Conservation (phyloP, 2,329 filamentous ascomycete species). For the Aspergillus chevalieri region DNA sequence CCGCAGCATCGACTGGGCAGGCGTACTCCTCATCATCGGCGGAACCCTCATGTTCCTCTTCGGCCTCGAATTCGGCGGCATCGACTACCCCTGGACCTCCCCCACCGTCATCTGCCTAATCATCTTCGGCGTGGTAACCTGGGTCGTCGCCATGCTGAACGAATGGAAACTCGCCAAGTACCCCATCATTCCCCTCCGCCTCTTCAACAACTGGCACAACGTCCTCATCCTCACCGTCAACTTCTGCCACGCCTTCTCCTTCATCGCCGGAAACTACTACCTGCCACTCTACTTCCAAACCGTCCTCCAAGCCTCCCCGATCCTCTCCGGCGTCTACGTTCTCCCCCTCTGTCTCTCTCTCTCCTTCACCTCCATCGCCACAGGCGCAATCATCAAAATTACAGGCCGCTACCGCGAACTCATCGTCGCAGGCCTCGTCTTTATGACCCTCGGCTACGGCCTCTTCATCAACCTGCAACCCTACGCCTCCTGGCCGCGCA, state of each 20-base stretch:
- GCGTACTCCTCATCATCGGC: constrained; percentile 61
- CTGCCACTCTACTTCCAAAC: constrained; percentile 81
- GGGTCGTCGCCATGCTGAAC: constrained; percentile 62
- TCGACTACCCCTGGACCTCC: constrained; percentile 67
- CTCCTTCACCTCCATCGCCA: constrained; percentile 55
- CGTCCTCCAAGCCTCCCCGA: constrained; percentile 60
- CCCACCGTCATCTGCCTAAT: constrained; percentile 70
- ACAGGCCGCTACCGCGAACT: constrained; percentile 60
- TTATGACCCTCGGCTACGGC: constrained; percentile 61
- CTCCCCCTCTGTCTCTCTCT: constrained; percentile 64
- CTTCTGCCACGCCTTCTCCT: constrained; percentile 69
- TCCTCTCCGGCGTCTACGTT: constrained; percentile 68
- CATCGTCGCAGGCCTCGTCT: constrained; percentile 53
- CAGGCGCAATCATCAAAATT: constrained; percentile 66
- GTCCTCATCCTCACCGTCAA: constrained; percentile 59
- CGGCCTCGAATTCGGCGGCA: constrained; percentile 77
- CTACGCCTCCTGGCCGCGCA: constrained; percentile 47
- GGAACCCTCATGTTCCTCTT: constrained; percentile 81
- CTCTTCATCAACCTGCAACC: constrained; percentile 54
- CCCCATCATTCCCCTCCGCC: constrained; percentile 67
- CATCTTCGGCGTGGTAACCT: constrained; percentile 61
- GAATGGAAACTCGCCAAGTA: constrained; percentile 69
- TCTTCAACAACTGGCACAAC: constrained; percentile 64
- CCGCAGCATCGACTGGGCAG: constrained; percentile 59
- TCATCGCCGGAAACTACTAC: constrained; percentile 74